Conservation (phyloP, 2,329 filamentous ascomycete genomes). For the Exophiala bonariae region DNA sequence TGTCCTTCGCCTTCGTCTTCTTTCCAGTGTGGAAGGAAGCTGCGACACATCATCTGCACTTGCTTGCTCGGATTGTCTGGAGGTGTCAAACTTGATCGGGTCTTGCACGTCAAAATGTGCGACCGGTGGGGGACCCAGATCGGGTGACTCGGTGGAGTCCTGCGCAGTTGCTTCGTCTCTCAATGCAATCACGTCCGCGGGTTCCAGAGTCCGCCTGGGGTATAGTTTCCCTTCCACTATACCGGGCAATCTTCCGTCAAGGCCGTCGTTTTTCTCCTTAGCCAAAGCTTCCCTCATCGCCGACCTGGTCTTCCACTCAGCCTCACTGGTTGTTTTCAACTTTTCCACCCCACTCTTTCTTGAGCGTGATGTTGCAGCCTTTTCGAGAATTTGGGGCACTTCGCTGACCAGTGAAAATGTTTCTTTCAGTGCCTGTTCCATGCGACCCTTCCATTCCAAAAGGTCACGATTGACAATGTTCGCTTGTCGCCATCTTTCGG, state of each 20-base stretch:
- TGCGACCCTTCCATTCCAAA: slow-evolving; percentile 51
- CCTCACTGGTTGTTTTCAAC: slow-evolving; percentile 27
- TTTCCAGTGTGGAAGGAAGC: slow-evolving; percentile 50
- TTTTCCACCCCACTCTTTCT: slow-evolving; percentile 22
- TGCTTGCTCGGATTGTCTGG: slow-evolving; percentile 24
- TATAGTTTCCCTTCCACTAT: slow-evolving; percentile 62
- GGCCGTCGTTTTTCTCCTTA: slow-evolving; percentile 29
- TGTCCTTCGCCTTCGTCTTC: slow-evolving; percentile 53
- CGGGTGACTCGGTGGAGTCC: slow-evolving; percentile 32
- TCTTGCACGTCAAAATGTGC: slow-evolving; percentile 53
- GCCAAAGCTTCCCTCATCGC: slow-evolving; percentile 27
- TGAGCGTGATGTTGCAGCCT: slow-evolving; percentile 9
- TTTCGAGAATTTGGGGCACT: slow-evolving; percentile 43
- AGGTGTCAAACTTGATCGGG: slow-evolving; percentile 45
- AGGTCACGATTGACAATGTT: slow-evolving; percentile 49
- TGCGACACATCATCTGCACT: slow-evolving; percentile 34
- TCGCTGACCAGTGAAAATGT: slow-evolving; percentile 55
- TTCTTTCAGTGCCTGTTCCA: slow-evolving; percentile 59
- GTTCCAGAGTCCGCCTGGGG: slow-evolving; percentile 56
- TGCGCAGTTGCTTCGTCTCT: slow-evolving; percentile 27
- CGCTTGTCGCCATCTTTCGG: slow-evolving; percentile 48
- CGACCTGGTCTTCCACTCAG: slow-evolving; percentile 30
- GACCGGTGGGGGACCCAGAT: slow-evolving; percentile 48
- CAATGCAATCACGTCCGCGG: slow-evolving; percentile 37
- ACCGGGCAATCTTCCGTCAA: slow-evolving; percentile 52